A percentile compares a stretch with the other conserved stretches of the same genome.
Evolutionary conservation across 305 asterid genomes (phyloP).

Genomic region (Caryopteris hybrid): DNA sequence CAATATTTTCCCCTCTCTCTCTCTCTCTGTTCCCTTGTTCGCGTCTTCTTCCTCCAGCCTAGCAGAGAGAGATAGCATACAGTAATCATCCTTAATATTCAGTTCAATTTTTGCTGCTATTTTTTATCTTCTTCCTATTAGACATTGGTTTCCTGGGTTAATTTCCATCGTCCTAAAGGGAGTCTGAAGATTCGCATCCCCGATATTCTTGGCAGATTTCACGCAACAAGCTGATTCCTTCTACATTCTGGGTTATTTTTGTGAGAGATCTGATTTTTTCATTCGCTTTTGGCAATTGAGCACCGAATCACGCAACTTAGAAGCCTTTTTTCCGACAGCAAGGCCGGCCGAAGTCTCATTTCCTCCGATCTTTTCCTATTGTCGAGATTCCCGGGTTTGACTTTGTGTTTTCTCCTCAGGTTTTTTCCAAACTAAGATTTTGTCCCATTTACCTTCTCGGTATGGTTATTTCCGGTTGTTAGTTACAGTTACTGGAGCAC

Average conservation of each 20-base stretch:
- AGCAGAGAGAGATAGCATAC: conserved; percentile 17
- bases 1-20: background rate
- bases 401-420: conserved; percentile 5
- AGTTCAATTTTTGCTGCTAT: conserved; percentile 17
- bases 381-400: conserved; percentile 22
- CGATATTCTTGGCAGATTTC: conserved; percentile 26
- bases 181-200: conserved; percentile 14
- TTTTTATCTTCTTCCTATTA: background rate
- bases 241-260: conserved; percentile 5
- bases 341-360: conserved; percentile 13
- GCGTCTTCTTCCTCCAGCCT: conserved; percentile 43
- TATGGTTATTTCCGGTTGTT: background rate
- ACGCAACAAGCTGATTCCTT: conserved; percentile 17
- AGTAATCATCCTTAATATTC: conserved; percentile 16
- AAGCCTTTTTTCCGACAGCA: conserved; percentile 12
- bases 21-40: conserved; percentile 2
- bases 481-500: conserved; percentile 13
- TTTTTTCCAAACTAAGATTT: background rate
- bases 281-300: background rate
- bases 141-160: conserved; percentile 5
- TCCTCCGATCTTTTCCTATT: conserved; percentile 18
- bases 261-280: conserved; percentile 29
- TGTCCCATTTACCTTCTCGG: background rate
- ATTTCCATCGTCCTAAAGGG: conserved; percentile 1
- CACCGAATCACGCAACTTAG: background rate